Conservation (phyloP, 345 rosid species). For the Psidium friedrichsthalianum region DNA sequence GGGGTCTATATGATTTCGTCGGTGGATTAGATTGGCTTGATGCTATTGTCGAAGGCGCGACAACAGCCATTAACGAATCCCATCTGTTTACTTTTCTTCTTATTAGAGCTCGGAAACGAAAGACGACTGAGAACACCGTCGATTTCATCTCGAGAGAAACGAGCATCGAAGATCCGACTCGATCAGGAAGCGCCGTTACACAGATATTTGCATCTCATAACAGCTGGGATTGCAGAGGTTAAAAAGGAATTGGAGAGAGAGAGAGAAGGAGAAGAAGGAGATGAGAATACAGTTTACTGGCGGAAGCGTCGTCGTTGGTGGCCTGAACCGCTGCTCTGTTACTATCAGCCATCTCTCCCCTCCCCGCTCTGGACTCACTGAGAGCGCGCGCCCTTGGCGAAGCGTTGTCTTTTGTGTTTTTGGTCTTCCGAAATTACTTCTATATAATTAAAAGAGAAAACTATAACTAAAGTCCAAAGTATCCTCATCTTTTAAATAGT, state of each 20-base stretch:
- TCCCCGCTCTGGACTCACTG: conserved; percentile 3
- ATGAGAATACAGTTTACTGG: conserved; percentile 62
- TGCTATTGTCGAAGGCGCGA: too few species aligned
- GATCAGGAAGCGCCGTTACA: background rate
- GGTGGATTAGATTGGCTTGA: too few species aligned
- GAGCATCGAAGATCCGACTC: background rate
- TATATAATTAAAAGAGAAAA: too few species aligned
- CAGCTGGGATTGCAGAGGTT: background rate
- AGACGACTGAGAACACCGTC: background rate
- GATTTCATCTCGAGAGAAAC: background rate
- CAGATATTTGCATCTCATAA: background rate
- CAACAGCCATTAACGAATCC: background rate
- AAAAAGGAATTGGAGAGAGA: background rate
- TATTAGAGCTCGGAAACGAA: background rate
- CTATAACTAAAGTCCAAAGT: too few species aligned
- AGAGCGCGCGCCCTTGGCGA: background rate
- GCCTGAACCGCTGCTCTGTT: conserved; percentile 89
- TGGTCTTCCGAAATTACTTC: background rate
- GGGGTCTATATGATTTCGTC: too few species aligned
- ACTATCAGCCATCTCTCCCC: conserved; percentile 38
- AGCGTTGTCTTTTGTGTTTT: background rate
- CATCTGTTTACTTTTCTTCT: background rate
- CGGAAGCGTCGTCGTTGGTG: conserved; percentile 94
- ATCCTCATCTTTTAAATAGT: too few species aligned
- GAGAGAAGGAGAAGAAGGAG: background rate